Evolutionary conservation across 352 stramenopile species (phyloP), one percentile per base, ranked within the genome.

Genomic region (Thraustotheca clavata): DNA sequence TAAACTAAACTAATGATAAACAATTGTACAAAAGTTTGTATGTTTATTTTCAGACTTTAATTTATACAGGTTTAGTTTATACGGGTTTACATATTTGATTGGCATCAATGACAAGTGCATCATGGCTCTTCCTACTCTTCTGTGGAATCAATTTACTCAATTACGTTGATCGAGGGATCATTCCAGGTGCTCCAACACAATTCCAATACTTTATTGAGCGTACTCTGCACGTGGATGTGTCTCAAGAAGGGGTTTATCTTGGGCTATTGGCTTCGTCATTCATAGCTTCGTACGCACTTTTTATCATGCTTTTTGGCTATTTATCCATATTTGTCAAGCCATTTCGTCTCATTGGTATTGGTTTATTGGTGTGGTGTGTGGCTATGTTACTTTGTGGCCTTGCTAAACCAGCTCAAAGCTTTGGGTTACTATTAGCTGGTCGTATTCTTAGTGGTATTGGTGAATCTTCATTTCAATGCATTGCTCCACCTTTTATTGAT

Each of bases 121-220:
- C 57, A 46, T 50, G n/a, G n/a, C 52, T 88, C 59, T 92, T 96
- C 68, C 69, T 94, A 39, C 69, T 96, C 67, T 76, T 96, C 20
- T 94, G 82, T 60, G 71, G 77, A 35, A 94, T 94, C 68, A 97
- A 98, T 70, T 71, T 98, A 29, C 72, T 97, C 60, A 98, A 97
- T 72, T 98, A 97, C 75, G 70, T 97, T 43, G 93, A 98, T 76
- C 88, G 94, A 33, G 89, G 91, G 29, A 98, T 98, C 65, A 97
- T 98, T 59, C 88, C 95, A 0, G 95, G 95, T 9, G 88, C 91
- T 0, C 86, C 86, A 20, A 76, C 95, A 61, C 86, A 96, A 67
- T 97, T 98, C 69, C 84, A 95, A 62, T 79, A 77, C 48, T 98
- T 98, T 67, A 95, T 97, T 65, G 80, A 77, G 9, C 54, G 72